Base-by-base conservation (phyloP, 352 stramenopile genomes). In the Phytophthora vignae region DNA sequence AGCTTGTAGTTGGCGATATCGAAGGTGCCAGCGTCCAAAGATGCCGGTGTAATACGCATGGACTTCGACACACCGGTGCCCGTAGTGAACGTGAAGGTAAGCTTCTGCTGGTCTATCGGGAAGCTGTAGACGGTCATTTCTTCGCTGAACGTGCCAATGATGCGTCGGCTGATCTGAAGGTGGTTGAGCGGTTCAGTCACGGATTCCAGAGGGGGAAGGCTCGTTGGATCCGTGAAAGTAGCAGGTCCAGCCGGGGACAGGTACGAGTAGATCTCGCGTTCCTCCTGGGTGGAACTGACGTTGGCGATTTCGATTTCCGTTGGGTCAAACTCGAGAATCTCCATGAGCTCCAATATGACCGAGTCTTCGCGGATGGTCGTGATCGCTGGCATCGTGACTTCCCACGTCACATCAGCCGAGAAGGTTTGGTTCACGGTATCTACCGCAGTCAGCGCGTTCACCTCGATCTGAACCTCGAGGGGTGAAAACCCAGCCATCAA, bases 101-200 rank as follows among this genome's bases (percentile, higher is more conserved):
- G 55, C 53, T 87, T 88, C 60, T 91, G 83, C 38, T 87, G 79
- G 55, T 91, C 83, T 25, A 88, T 84, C 4, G 83, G 83, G 50
- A 91, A 91, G 55, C 71, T 81, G 44, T 82, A 79, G 10, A 89
- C 60, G 5, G 76, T 73, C 82, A 91, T 89, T 50, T 91, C 79
- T 44, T 88, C 83, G 2, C 55, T 87, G 59, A 91, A 91, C 4
- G 74, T 64, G 3, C 77, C 81, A 52, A 77, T 66, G 1, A 87
- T 56, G 2, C 81, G 79, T 0, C 78, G 78, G 8, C 65, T 81
- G 61, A 77, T 85, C 55, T 84, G 74, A 0, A 86, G 57, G 22
- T 86, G 73, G 17, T 60, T 74, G 40, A 84, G 31, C 31, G 63
- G 57, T 52, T 82, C 65, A 14, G 61, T 49, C 4, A 60, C 63